Percentiles rank a stretch among this genome's conserved stretches.
Conservation (phyloP, 352 stramenopile genomes). For the Pythium monospermum region DNA sequence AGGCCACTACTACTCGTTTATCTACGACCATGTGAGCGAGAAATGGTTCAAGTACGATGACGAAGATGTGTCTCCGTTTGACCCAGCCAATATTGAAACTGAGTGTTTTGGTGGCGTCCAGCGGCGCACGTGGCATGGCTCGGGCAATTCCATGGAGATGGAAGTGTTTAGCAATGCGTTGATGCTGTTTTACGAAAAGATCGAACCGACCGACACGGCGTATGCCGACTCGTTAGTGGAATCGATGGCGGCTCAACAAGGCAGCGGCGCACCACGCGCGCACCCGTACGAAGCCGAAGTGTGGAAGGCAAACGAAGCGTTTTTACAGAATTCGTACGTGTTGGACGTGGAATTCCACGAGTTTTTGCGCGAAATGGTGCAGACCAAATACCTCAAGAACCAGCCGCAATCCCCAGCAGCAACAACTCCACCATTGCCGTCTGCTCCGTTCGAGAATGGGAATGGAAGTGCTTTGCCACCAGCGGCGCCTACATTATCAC, state of each 20-base stretch:
- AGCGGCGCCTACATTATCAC: constrained; percentile 5
- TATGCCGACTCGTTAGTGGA: constrained; percentile 20
- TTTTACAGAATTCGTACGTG: constrained; percentile 94
- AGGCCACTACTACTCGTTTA: constrained; percentile 98
- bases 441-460: constrained; percentile 1
- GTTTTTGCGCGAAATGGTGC: constrained; percentile 90
- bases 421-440: no score
- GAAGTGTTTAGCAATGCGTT: constrained; percentile 98
- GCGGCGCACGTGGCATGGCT: constrained; percentile 90
- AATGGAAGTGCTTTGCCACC: constrained; percentile 12
- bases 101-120: constrained; percentile 99
- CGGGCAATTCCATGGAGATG: constrained; percentile 95
- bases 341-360: constrained; percentile 95
- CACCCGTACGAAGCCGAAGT: constrained; percentile 92
- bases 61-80: constrained; percentile 98
- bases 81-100: constrained; percentile 93
- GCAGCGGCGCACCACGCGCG: constrained; percentile 41
- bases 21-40: constrained; percentile 83
- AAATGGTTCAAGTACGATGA: constrained; percentile 99
- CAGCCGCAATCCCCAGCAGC: constrained; percentile 14
- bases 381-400: constrained; percentile 77
- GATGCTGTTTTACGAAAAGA: constrained; percentile 99
- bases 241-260: constrained; percentile 24
- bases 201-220: constrained; percentile 52
- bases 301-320: constrained; percentile 91